Evolutionary conservation across 139 green algal species (phyloP).

Genomic region (Picochlorum sp.): DNA sequence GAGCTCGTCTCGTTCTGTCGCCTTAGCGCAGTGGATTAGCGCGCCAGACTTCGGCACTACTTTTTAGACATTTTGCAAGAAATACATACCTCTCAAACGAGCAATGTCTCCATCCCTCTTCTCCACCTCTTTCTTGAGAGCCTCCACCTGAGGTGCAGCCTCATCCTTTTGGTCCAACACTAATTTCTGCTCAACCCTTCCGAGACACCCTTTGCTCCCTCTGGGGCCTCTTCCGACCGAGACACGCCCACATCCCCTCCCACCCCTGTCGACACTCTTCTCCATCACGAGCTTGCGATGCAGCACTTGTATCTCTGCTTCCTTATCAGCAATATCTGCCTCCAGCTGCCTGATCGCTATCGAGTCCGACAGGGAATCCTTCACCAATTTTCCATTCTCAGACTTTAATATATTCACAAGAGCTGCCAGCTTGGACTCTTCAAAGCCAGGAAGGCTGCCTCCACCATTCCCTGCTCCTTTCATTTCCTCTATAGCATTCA

Average conservation of each 20-base stretch:
- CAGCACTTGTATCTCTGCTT: slow-evolving; percentile 29
- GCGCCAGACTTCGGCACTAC: slow-evolving; percentile 14
- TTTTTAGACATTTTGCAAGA: slow-evolving; percentile 2
- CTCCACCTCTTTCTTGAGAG: slow-evolving; percentile 44
- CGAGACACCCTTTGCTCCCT: slow-evolving; percentile 1
- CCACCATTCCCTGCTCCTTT: background rate
- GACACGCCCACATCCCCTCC: no score
- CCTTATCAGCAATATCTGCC: slow-evolving; percentile 47
- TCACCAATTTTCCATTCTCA: slow-evolving; percentile 26
- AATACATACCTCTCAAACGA: slow-evolving; percentile 19
- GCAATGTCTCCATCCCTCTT: slow-evolving; percentile 32
- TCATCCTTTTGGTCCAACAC: slow-evolving; percentile 24
- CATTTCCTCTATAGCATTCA: slow-evolving; percentile 5
- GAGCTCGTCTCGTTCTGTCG: background rate
- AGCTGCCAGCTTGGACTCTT: slow-evolving; percentile 20
- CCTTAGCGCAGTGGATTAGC: slow-evolving; percentile 16
- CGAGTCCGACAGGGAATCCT: slow-evolving; percentile 18
- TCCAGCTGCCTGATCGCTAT: slow-evolving; percentile 32
- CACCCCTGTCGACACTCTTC: no score
- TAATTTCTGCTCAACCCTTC: background rate
- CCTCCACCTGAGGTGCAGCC: slow-evolving; percentile 33
- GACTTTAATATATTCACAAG: slow-evolving; percentile 31
- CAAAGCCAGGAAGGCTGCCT: background rate
- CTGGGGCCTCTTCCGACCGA: background rate
- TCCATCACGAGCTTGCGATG: slow-evolving; percentile 23